Evolutionary conservation across 768 basidiomycete species (phyloP), one percentile per base, ranked within the genome.

Genomic region (Tricholoma bakamatsutake): DNA sequence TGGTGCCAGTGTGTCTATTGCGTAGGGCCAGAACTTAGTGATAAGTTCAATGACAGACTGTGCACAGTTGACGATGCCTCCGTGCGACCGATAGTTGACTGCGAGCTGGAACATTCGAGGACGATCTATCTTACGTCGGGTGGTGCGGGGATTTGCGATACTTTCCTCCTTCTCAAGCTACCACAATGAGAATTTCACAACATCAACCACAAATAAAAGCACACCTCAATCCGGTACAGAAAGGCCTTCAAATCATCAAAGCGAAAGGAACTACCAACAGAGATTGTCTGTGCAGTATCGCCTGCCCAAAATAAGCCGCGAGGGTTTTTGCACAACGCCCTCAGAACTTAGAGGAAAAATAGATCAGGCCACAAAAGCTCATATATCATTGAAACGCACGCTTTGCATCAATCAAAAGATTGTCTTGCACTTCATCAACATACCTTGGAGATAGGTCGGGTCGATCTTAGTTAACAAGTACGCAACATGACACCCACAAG

Each of bases 271-370:
- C 84, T 87, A 2, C 88, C 88, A 1, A 80, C 77, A 0, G 85
- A 82, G 37, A 90, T 90, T 0, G 88, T 87, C 59, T 90, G 88
- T 0, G 88, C 87, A 0, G 88, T 89, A 62, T 90, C 88, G 0
- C 88, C 88, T 0, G 87, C 88, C 85, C 85, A 89, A 58, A 89
- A 85, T 27, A 88, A 67, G 0, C 88, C 87, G 45, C 85, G 71
- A 0, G 80, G 76, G 60, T 88, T 88, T 12, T 66, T 66, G 57
- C 85, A 88, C 15, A 90, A 63, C 0, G 72, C 71, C 28, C 85
- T 71, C 42, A 90, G 66, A 3, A 90, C 88, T 89, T 12, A n/a
- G 6, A n/a, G 39, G 12, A 33, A 24, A 24, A 5, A 13, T 1
- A 24, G 1, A 45, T 45, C 24, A 13, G 17, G 13, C 3, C 5